phyloP scores from a whole-genome alignment of 192 early-diverging fungal species.

The Coemansia umbellata region DNA sequence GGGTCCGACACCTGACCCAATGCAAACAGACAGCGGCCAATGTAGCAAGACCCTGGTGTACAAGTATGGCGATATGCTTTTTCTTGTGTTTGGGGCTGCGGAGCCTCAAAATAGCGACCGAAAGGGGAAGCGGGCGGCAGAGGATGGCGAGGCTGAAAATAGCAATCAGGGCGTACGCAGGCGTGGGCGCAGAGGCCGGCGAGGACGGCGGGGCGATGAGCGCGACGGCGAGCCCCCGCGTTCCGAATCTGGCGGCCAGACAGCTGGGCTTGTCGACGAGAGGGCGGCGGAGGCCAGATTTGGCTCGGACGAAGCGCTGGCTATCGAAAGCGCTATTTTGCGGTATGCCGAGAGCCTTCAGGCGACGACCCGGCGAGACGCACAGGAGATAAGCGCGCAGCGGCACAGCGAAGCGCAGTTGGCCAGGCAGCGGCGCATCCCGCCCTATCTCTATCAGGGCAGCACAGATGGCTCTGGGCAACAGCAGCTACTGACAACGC shows the following conservation, averaged over 20 bases:
- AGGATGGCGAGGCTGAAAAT: not conserved
- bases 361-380: conserved; percentile 25
- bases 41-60: conserved; percentile 30
- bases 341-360: conserved; percentile 40
- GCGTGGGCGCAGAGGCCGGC: not conserved
- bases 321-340: conserved; percentile 19
- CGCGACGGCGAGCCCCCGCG: not conserved
- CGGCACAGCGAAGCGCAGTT: conserved; percentile 9
- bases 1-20: not conserved
- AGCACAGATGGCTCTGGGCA: not conserved
- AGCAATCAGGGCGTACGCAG: not conserved
- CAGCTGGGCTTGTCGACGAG: not conserved
- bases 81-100: conserved; percentile 8
- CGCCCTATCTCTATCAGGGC: conserved; percentile 23
- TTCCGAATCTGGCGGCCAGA: not conserved
- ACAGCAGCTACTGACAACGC: not conserved
- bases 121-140: not conserved
- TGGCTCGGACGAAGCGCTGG: conserved; percentile 5
- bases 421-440: conserved; percentile 15
- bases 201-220: not conserved
- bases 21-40: not conserved
- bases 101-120: not conserved
- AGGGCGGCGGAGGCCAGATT: not conserved
- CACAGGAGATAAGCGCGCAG: conserved; percentile 2
- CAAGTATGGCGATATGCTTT: conserved; percentile 43